These are phyloP conservation scores for Lachancea cidri DNA, from an alignment of 805 yeast genomes.

Conservation along the genomic window DNA sequence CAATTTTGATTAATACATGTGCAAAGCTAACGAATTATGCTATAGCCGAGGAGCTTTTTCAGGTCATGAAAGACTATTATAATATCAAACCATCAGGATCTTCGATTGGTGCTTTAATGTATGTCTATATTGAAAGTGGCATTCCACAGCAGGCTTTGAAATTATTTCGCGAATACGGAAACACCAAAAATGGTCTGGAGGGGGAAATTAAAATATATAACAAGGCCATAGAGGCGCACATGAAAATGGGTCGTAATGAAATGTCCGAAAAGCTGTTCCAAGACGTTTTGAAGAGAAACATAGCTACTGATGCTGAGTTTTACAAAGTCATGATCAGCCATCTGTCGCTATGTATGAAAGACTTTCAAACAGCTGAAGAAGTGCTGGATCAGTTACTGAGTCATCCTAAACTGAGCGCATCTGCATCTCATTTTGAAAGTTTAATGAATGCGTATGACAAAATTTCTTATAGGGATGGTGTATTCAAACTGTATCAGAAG, in stretches of 20 bases:
- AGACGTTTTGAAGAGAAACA: conserved; percentile 10
- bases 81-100: conserved; percentile 25
- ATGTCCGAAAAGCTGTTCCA: conserved; percentile 19
- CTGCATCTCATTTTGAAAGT: conserved; percentile 26
- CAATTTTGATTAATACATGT: conserved; percentile 24
- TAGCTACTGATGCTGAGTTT: conserved; percentile 19
- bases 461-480: conserved; percentile 23
- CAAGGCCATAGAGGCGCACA: conserved; percentile 22
- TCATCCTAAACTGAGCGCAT: conserved; percentile 14
- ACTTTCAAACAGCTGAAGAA: conserved; percentile 19
- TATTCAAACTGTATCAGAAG: conserved; percentile 24
- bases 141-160: conserved; percentile 18
- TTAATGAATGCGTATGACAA: conserved; percentile 31
- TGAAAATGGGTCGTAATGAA: conserved; percentile 11
- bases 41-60: conserved; percentile 29
- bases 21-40: conserved; percentile 22
- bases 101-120: conserved; percentile 25
- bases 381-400: conserved; percentile 17
- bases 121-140: conserved; percentile 23
- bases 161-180: conserved; percentile 18
- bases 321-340: conserved; percentile 21
- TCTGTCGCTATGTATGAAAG: conserved; percentile 14
- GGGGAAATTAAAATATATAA: conserved; percentile 17
- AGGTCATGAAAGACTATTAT: conserved; percentile 27
- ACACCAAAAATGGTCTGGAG: neutral